phyloP scores from a whole-genome alignment of 176 grass and related monocot genomes.

The Phragmites australis region DNA sequence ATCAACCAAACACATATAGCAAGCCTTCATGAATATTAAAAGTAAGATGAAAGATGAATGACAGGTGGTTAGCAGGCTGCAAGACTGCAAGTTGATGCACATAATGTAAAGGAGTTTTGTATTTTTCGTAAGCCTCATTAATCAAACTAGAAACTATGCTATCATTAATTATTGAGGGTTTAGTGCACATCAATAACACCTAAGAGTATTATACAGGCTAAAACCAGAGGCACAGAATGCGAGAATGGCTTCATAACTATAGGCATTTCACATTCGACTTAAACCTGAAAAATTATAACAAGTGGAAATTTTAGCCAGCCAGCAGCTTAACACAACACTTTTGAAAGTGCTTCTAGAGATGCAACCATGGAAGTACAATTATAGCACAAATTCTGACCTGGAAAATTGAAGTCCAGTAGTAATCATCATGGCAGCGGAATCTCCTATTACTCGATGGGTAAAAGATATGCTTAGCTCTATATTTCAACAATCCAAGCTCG shows the following conservation, averaged over 20 bases:
- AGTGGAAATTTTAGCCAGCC: not conserved
- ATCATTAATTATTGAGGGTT: too few species aligned
- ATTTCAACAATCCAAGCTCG: slow-evolving; percentile 83
- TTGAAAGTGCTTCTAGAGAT: not conserved
- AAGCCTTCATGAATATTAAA: not conserved
- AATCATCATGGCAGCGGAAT: slow-evolving; percentile 86
- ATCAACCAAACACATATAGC: slow-evolving; percentile 22
- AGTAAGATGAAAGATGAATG: not conserved
- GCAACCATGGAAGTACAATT: not conserved
- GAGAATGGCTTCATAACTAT: not conserved
- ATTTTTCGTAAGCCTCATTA: not conserved
- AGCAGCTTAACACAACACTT: slow-evolving; percentile 1
- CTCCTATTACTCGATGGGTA: slow-evolving; percentile 70
- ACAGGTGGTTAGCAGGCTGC: not conserved
- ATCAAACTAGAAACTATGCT: not conserved
- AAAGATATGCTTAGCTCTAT: slow-evolving; percentile 88
- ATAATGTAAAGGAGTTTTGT: not conserved
- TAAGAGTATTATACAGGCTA: not conserved
- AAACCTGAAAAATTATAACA: not conserved
- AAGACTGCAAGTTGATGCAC: not conserved
- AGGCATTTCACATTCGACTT: not conserved
- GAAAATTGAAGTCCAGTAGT: slow-evolving; percentile 97
- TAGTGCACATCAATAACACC: not conserved
- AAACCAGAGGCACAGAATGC: not conserved
- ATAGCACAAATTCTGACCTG: slow-evolving; percentile 55